Percentiles rank a stretch among this genome's conserved stretches.
phyloP scores from a whole-genome alignment of 345 rosid species.

The Aquilaria malaccensis region DNA sequence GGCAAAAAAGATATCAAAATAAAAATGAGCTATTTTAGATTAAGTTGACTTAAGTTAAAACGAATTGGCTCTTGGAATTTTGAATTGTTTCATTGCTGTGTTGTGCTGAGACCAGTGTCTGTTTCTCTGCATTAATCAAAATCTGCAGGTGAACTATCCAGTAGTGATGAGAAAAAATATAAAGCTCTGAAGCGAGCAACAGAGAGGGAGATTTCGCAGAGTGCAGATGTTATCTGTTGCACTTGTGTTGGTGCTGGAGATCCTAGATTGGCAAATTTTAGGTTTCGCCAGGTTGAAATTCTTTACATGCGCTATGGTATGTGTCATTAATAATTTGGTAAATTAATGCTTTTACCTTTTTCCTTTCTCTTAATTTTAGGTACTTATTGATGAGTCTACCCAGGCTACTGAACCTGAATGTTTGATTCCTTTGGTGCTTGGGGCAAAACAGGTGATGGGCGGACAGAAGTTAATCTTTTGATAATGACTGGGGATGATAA shows the following conservation, averaged over 20 bases:
- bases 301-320: not conserved
- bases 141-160: conserved; percentile 83
- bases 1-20: no score
- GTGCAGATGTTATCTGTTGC: conserved; percentile 99
- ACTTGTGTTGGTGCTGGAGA: conserved; percentile 99
- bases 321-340: not conserved
- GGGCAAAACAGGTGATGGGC: conserved; percentile 78
- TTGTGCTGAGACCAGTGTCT: not conserved
- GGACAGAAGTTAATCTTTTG: not conserved
- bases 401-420: conserved; percentile 99
- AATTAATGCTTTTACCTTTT: not conserved
- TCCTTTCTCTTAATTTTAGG: conserved; percentile 34
- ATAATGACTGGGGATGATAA: no score
- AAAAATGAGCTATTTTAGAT: no score
- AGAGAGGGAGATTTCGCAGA: conserved; percentile 96
- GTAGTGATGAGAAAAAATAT: conserved; percentile 98
- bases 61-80: no score
- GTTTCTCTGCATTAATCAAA: not conserved
- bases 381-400: conserved; percentile 99
- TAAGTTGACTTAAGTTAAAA: no score
- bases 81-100: not conserved
- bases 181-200: conserved; percentile 95
- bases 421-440: conserved; percentile 98
- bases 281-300: conserved; percentile 88
- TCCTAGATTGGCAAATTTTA: conserved; percentile 91